These are phyloP conservation scores for Ophiocordyceps camponoti-saundersi DNA, from an alignment of 2,329 filamentous ascomycete genomes.

Conservation along the genomic window DNA sequence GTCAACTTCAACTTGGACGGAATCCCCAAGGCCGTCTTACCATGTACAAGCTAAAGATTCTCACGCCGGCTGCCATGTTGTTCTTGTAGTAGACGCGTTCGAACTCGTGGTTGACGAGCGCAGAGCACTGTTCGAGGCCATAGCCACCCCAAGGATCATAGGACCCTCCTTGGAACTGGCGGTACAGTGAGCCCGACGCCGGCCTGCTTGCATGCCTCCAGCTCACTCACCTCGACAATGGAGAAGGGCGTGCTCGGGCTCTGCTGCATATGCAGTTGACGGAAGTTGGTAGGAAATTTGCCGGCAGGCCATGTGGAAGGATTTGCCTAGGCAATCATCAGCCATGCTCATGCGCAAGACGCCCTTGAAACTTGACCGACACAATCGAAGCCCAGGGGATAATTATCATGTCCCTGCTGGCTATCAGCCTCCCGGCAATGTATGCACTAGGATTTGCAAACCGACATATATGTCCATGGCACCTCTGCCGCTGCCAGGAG, in stretches of 20 bases:
- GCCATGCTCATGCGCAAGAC: background rate
- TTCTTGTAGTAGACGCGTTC: conserved; percentile 71
- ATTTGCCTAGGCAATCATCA: conserved; percentile 9
- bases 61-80: conserved; percentile 45
- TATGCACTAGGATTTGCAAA: background rate
- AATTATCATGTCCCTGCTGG: conserved; percentile 15
- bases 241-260: conserved; percentile 51
- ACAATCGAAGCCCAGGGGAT: conserved; percentile 28
- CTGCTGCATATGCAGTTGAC: conserved; percentile 19
- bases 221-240: conserved; percentile 32
- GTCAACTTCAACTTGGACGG: background rate
- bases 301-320: conserved; percentile 42
- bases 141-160: conserved; percentile 62
- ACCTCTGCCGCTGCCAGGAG: conserved; percentile 40
- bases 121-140: conserved; percentile 50
- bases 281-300: conserved; percentile 33
- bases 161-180: conserved; percentile 51
- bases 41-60: conserved; percentile 63
- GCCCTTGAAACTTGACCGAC: conserved; percentile 4
- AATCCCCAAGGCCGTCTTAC: conserved; percentile 16
- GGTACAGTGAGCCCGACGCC: background rate
- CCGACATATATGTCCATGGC: conserved; percentile 39
- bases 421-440: background rate
- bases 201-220: background rate
- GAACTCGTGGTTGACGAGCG: conserved; percentile 55